Base-by-base conservation (phyloP, 2,329 filamentous ascomycete species). In the Alternaria atra region DNA sequence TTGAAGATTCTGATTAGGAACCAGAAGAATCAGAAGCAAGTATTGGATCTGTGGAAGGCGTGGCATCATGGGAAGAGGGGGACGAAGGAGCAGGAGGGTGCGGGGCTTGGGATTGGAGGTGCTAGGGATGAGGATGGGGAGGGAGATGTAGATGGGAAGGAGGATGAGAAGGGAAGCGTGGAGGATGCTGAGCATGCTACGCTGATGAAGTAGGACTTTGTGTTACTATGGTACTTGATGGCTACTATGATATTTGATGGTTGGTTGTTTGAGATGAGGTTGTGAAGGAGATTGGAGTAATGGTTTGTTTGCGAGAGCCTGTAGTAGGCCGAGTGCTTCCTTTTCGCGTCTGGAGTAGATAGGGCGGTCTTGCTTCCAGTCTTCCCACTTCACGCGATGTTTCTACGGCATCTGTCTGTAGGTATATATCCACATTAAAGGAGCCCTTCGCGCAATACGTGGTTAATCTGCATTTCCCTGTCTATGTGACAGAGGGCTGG, bases 31-130 rank as follows among this genome's bases (percentile, higher is more conserved):
- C 51, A 23, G 8, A 20, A 52, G 13, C 47, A 46, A 35, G 29
- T 70, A 5, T 23, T 64, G 25, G 46, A 61, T 6, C 3, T 66
- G 55, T 74, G 72, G 71, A 61, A 63, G 15, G 48, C 23, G 23
- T 73, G 71, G 72, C 63, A 72, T 53, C 42, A 39, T 20, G 64
- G 60, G 58, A 73, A 67, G 63, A 57, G 64, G 5, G 37, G 47
- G 2, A 30, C 20, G 8, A 29, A 30, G 15, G 10, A 17, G 47
- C 17, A 39, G 46, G 46, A 57, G 32, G 37, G 34, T 25, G 17
- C 27, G 9, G 52, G 40, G 5, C 17, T 44, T 17, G 52, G 37
- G 13, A 23, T 40, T 20, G 34, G 48, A 1, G 48, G 48, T 0
- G 34, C 25, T 15, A 52, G 32, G 10, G 48, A 39, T 0, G 43